Percentiles rank a stretch among this genome's conserved stretches.
phyloP scores from a whole-genome alignment of 2,329 filamentous ascomycete species.

The Acephala macrosclerotiorum region DNA sequence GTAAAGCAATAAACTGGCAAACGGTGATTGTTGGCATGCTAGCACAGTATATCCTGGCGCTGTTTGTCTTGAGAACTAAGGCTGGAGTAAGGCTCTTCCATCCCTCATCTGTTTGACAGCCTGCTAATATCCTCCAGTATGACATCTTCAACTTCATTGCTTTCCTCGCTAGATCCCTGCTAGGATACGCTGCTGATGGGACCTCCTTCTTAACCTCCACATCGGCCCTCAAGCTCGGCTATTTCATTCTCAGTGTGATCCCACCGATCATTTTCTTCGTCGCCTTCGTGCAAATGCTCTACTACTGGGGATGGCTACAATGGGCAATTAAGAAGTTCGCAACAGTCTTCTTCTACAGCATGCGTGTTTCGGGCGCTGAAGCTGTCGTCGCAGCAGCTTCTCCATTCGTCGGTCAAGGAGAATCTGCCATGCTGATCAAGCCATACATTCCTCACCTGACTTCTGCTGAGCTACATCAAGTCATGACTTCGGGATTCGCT shows the following conservation, averaged over 20 bases:
- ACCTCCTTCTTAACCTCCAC: constrained; percentile 72
- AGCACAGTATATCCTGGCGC: constrained; percentile 83
- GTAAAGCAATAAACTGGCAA: constrained; percentile 71
- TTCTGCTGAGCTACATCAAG: constrained; percentile 86
- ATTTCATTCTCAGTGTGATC: constrained; percentile 82
- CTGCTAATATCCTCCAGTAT: constrained; percentile 51
- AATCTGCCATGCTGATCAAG: constrained; percentile 90
- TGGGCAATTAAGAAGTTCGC: constrained; percentile 92
- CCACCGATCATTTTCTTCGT: constrained; percentile 97
- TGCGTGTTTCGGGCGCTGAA: constrained; percentile 88
- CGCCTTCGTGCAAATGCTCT: constrained; percentile 85
- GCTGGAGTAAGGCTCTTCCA: constrained; percentile 58
- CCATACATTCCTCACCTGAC: constrained; percentile 89
- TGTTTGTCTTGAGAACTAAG: constrained; percentile 84
- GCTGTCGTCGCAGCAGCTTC: constrained; percentile 93
- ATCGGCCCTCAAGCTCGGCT: constrained; percentile 53
- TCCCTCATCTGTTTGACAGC: neutral
- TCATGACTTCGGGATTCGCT: constrained; percentile 92
- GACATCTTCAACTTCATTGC: constrained; percentile 94
- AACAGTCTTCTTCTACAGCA: constrained; percentile 88
- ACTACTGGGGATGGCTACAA: constrained; percentile 81
- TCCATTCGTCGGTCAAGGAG: constrained; percentile 93
- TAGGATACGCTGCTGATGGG: constrained; percentile 79
- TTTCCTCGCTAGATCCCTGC: constrained; percentile 72
- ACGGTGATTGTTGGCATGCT: constrained; percentile 90